Evolutionary conservation across 305 asterid species (phyloP), one percentile per base, ranked within the genome.

Genomic region (Rubia tinctorum): DNA sequence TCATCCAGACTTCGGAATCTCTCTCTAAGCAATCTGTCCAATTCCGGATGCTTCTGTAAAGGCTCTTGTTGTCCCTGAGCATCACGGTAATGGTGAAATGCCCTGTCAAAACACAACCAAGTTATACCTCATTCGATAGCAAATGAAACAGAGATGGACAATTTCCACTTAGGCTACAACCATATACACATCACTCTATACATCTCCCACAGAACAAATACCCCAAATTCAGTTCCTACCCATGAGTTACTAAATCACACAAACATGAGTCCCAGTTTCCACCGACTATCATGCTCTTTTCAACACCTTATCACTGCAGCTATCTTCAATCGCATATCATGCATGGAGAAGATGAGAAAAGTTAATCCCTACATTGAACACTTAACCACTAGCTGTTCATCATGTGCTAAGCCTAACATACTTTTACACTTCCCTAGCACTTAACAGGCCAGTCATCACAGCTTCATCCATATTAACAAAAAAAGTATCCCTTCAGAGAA

Each of bases 11-110:
- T 87, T 37, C 86, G 82, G 22, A 81, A 93, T 73, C 89, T 91
- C 68, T 86, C 96, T 70, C 79, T 85, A 6, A 93, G 92, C 82
- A 91, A 67, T 71, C 85, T 84, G 65, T 87, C 96, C 86, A 93
- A 59, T 72, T 89, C 95, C 13, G 92, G 90, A 73, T 83, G 88
- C 82, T 88, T 88, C 84, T 44, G 80, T 73, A 91, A 72, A 20
- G 86, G 82, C 49, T 85, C 88, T 75, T 75, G 79, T 12, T 68
- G 82, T 51, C 78, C 91, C 23, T 86, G 82, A 9, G 45, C 81
- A 51, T 79, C 85, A 44, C 95, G 86, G 53, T 78, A 87, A 80
- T 88, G 96, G 86, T 93, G 97, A 78, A 93, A 88, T 64, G 95
- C 96, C 98, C 98, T 92, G 91, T 79, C 73, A 77, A 49, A 43